Evolutionary conservation across 352 stramenopile genomes (phyloP), one percentile per base, ranked within the genome.

Genomic region (Hyaloperonospora brassicae): DNA sequence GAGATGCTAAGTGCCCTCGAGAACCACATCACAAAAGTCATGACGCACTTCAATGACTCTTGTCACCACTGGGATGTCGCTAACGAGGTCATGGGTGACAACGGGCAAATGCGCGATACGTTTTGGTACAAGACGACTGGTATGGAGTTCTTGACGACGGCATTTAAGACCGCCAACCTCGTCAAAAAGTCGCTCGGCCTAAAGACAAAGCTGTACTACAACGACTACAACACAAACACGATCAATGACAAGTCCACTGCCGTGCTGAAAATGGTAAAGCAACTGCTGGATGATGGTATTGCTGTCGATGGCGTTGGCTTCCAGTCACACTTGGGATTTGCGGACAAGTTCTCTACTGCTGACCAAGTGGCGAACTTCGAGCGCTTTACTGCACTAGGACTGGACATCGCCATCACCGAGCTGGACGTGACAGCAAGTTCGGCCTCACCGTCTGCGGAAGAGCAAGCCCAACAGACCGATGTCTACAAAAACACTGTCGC

Each of bases 51-150:
- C 8, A 59, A 59, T 1, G 62, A 71, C 27, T 48, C 54, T 1
- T 71, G 62, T 13, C 68, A 68, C n/a, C 59, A 59, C 1, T 68
- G 59, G 59, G 63, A 71, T 14, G 63, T 71, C n/a, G 63, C 61
- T 11, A 71, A 71, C 34, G 63, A 71, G 21, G 60, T 67, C 27
- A 67, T 67, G 60, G 63, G 50, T n/a, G 59, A 71, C 46, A 48
- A 71, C 51, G 63, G 40, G 0, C 41, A 55, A 22, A 57, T 59
- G 30, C 63, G 63, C 31, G 39, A 54, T 2, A 62, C 63, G 2
- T 71, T 68, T 43, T 71, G 63, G 63, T 71, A 71, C 59, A 65
- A 39, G n/a, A 62, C 53, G 38, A 71, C 63, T 8, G 63, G 63
- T 0, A 70, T 56, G 49, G 62, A 70, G 5, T 70, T 61, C 57